These are phyloP conservation scores for Leccinum uliginosum DNA, from an alignment of 768 basidiomycete genomes.

Conservation along the genomic window DNA sequence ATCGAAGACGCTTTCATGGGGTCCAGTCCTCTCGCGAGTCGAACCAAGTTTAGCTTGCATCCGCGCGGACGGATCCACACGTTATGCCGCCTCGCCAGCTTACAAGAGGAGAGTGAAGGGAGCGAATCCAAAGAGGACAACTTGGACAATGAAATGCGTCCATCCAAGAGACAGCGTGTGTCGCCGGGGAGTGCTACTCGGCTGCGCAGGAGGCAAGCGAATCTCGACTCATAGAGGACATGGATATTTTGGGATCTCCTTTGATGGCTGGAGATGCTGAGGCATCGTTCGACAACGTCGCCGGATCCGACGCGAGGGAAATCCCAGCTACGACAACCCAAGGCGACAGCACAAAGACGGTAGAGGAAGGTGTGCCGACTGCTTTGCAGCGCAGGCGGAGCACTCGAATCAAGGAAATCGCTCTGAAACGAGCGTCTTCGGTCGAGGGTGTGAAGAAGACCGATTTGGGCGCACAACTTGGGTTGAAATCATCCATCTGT, in stretches of 20 bases:
- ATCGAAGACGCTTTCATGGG: conserved; percentile 17
- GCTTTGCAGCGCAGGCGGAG: conserved; percentile 19
- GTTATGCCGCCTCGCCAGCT: conserved; percentile 16
- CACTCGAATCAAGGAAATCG: conserved; percentile 18
- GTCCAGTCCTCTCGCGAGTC: conserved; percentile 27
- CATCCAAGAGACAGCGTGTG: conserved; percentile 20
- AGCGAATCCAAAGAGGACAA: conserved; percentile 7
- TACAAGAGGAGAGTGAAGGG: conserved; percentile 28
- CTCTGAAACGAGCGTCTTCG: conserved; percentile 13
- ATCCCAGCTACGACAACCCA: not conserved
- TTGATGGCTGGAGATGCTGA: conserved; percentile 13
- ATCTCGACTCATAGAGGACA: conserved; percentile 25
- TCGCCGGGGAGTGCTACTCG: not conserved
- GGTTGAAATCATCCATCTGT: too few species aligned
- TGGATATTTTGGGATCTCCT: conserved; percentile 24
- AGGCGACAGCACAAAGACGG: not conserved
- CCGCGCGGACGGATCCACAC: conserved; percentile 6
- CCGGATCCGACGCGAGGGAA: not conserved
- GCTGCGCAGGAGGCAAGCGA: not conserved
- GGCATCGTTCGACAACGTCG: not conserved
- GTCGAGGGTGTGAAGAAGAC: not conserved
- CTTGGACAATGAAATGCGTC: conserved; percentile 10
- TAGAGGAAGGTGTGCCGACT: not conserved
- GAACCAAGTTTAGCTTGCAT: conserved; percentile 7
- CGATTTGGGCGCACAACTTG: not conserved